Conservation (phyloP, 2,329 filamentous ascomycete genomes). For the Calonectria naviculata region DNA sequence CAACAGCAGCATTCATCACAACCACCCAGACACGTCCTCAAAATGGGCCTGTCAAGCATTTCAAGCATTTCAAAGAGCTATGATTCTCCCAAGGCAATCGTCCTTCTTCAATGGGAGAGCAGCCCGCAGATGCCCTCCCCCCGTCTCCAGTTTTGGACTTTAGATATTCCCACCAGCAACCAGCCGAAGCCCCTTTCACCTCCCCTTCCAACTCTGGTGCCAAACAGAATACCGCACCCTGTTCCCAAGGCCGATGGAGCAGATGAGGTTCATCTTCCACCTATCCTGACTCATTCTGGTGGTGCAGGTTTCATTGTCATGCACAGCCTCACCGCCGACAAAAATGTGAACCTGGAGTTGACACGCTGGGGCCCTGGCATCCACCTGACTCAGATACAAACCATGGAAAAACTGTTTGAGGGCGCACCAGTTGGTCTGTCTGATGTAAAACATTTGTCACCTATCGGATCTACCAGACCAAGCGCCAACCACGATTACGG, state of each 20-base stretch:
- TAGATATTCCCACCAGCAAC: background rate
- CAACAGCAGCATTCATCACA: too few relatives aligned
- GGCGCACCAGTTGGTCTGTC: background rate
- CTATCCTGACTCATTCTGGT: background rate
- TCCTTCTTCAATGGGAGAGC: conserved; percentile 7
- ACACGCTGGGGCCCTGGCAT: conserved; percentile 8
- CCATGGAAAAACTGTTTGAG: background rate
- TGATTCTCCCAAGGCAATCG: background rate
- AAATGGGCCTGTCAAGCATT: background rate
- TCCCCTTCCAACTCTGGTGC: background rate
- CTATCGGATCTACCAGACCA: background rate
- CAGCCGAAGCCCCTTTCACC: background rate
- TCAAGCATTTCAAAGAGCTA: background rate
- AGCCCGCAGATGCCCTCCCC: background rate
- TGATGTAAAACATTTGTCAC: background rate
- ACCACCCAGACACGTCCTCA: too few relatives aligned
- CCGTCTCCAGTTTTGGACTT: background rate
- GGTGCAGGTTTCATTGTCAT: background rate
- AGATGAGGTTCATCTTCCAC: background rate
- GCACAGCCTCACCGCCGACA: background rate
- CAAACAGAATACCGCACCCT: background rate
- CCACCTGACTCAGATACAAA: background rate
- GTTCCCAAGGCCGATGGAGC: too few relatives aligned
- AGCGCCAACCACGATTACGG: background rate
- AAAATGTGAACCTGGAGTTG: background rate